Evolutionary conservation across 305 asterid genomes (phyloP).

Genomic region (Solanum hybrid): DNA sequence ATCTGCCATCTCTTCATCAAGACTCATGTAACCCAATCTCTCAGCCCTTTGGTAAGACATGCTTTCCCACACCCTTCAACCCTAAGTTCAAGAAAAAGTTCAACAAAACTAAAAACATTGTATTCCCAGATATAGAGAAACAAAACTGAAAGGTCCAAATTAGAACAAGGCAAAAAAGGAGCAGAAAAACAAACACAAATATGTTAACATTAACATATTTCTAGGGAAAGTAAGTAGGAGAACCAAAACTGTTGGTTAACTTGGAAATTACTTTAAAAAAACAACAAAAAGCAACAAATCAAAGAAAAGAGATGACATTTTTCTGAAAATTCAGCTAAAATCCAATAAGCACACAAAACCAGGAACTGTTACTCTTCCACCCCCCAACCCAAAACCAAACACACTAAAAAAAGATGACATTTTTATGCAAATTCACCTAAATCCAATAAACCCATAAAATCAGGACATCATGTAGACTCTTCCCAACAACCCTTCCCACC

Average conservation of each 20-base stretch:
- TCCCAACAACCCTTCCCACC: not conserved
- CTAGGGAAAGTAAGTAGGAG: not conserved
- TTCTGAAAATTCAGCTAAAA: not conserved
- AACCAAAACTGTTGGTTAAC: not conserved
- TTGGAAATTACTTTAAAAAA: not conserved
- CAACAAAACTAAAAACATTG: not conserved
- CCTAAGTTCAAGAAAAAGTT: not conserved
- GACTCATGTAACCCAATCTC: slow-evolving; percentile 2
- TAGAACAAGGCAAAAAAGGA: not conserved
- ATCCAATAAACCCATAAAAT: not conserved
- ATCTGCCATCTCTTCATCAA: slow-evolving; percentile 6
- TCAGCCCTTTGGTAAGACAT: not conserved
- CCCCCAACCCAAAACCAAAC: not conserved
- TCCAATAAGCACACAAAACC: not conserved
- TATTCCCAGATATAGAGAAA: not conserved
- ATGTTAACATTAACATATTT: not conserved
- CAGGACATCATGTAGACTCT: not conserved
- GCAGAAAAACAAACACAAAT: not conserved
- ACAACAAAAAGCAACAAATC: not conserved
- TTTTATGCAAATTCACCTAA: not conserved
- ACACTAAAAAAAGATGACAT: not conserved
- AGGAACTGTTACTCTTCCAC: not conserved
- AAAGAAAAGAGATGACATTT: not conserved
- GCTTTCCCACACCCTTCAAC: not conserved
- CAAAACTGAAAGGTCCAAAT: not conserved